These are phyloP conservation scores for Clathrus columnatus DNA, from an alignment of 768 basidiomycete genomes.

Conservation along the genomic window DNA sequence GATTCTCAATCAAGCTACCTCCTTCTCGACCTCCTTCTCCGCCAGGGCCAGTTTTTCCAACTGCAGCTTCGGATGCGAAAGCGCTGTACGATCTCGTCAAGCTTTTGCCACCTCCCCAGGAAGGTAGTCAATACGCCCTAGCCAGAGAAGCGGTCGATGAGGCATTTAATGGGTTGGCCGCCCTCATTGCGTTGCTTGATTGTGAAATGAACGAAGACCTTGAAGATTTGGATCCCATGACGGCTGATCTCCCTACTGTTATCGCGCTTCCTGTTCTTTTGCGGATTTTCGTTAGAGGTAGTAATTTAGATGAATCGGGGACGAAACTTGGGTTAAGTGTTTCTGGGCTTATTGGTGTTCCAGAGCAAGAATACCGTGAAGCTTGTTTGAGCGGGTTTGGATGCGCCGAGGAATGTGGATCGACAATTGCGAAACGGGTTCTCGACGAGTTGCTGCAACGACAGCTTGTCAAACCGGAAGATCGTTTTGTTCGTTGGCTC, in stretches of 20 bases:
- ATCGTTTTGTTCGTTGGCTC: slow-evolving; percentile 2
- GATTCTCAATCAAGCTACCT: slow-evolving; percentile 59
- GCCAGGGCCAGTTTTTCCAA: slow-evolving; percentile 24
- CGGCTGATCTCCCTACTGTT: slow-evolving; percentile 61
- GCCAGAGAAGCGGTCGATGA: slow-evolving; percentile 80
- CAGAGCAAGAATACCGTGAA: slow-evolving; percentile 56
- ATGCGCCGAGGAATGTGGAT: slow-evolving; percentile 66
- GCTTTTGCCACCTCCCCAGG: slow-evolving; percentile 53
- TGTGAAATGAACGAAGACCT: slow-evolving; percentile 22
- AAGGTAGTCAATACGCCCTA: slow-evolving; percentile 32
- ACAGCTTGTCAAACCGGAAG: slow-evolving; percentile 10
- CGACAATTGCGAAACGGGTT: slow-evolving; percentile 47
- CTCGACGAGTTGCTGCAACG: slow-evolving; percentile 35
- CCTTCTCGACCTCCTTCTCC: slow-evolving; percentile 57
- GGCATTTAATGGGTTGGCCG: slow-evolving; percentile 56
- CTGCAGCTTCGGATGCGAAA: slow-evolving; percentile 49
- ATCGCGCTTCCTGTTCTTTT: slow-evolving; percentile 64
- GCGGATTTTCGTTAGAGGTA: slow-evolving; percentile 30
- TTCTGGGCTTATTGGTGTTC: slow-evolving; percentile 44
- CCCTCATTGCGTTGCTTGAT: slow-evolving; percentile 49
- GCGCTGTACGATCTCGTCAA: slow-evolving; percentile 53
- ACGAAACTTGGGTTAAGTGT: slow-evolving; percentile 27
- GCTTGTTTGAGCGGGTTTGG: slow-evolving; percentile 68
- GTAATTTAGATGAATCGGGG: slow-evolving; percentile 16
- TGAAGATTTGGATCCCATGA: slow-evolving; percentile 41